phyloP scores from a whole-genome alignment of 2,329 filamentous ascomycete genomes.

The Sclerotinia nivalis region DNA sequence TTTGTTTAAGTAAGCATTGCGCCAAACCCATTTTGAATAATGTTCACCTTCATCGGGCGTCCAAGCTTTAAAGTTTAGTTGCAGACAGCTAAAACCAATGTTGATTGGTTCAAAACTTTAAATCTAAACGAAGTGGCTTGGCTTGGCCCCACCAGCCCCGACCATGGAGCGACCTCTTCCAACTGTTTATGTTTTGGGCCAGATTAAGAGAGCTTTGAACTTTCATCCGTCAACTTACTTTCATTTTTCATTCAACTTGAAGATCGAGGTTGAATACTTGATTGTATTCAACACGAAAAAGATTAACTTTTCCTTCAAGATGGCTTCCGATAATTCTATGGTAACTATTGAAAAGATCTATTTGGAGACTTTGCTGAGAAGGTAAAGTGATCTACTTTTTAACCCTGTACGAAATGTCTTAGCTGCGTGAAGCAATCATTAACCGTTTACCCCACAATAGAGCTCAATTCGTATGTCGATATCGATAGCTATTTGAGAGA shows the following conservation, averaged over 20 bases:
- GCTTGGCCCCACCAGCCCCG: neutral
- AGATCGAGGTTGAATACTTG: neutral
- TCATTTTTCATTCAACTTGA: neutral
- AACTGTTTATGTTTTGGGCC: neutral
- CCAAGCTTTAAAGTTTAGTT: constrained; percentile 21
- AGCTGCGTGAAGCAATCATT: constrained; percentile 15
- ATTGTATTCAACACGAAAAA: neutral
- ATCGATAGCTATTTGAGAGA: neutral
- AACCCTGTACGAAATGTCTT: constrained; percentile 18
- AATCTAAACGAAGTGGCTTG: neutral
- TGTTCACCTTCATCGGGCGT: neutral
- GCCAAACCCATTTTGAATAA: neutral
- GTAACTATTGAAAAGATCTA: constrained; percentile 62
- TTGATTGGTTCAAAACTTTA: neutral
- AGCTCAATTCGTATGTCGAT: constrained; percentile 49
- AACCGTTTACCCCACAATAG: constrained; percentile 39
- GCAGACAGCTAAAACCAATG: neutral
- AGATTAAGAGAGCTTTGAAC: neutral
- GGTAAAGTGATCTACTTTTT: constrained; percentile 48
- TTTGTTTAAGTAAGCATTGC: neutral
- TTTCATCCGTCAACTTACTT: neutral
- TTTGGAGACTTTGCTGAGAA: constrained; percentile 61
- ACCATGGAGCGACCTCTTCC: neutral
- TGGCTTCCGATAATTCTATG: constrained; percentile 36
- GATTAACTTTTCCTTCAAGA: constrained; percentile 18